Evolutionary conservation across 768 basidiomycete genomes (phyloP).

Genomic region (Pluteus cervinus): DNA sequence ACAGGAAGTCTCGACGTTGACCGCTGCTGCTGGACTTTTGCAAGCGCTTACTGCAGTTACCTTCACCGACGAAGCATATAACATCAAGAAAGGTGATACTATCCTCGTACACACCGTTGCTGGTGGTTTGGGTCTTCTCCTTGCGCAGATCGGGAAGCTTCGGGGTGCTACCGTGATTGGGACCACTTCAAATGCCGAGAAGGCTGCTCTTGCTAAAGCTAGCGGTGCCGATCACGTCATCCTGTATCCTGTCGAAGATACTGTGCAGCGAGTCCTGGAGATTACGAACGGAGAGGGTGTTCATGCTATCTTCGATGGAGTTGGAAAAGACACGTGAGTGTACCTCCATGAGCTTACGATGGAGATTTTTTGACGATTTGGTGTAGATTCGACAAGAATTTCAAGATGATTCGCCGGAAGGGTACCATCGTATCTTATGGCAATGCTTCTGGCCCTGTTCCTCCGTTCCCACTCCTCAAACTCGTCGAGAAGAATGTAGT

Average conservation of each 20-base stretch:
- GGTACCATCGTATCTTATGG: constrained; percentile 89
- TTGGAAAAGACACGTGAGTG: constrained; percentile 95
- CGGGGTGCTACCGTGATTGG: constrained; percentile 89
- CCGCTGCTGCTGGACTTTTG: constrained; percentile 61
- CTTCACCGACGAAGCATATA: constrained; percentile 81
- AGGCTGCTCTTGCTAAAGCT: constrained; percentile 71
- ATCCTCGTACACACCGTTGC: constrained; percentile 89
- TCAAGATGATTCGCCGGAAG: constrained; percentile 77
- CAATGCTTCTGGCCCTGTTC: constrained; percentile 84
- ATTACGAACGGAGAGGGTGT: constrained; percentile 78
- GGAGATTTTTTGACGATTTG: background rate
- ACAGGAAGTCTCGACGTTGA: constrained; percentile 44
- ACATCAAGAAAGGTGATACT: constrained; percentile 72
- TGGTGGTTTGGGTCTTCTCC: constrained; percentile 75
- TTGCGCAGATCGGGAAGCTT: constrained; percentile 62
- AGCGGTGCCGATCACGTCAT: constrained; percentile 88
- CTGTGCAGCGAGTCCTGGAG: constrained; percentile 65
- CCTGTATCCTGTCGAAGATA: constrained; percentile 70
- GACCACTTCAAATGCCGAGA: constrained; percentile 81
- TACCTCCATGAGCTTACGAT: too few species aligned
- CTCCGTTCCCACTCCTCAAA: constrained; percentile 67
- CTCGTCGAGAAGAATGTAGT: constrained; percentile 81
- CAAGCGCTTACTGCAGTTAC: constrained; percentile 77
- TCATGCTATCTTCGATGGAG: constrained; percentile 87
- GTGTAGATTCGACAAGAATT: constrained; percentile 67